Conservation (phyloP, 345 rosid species). For the Gynandropsis gynandra region DNA sequence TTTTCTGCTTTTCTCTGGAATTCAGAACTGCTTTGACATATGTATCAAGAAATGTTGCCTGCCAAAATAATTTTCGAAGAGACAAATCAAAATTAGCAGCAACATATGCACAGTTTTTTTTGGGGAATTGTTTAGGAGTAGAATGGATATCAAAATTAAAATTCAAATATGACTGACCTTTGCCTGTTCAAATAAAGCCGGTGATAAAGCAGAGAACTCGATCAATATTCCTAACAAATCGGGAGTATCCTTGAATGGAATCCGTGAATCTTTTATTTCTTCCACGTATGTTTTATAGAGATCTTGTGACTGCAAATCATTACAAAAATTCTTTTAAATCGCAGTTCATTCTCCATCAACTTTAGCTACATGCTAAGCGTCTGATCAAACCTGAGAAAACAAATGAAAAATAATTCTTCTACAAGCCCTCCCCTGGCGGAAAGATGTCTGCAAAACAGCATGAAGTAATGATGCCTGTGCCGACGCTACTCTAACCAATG, state of each 20-base stretch:
- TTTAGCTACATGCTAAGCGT: constrained; percentile 11
- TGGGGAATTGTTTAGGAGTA: not conserved
- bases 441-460: constrained; percentile 55
- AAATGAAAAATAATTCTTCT: constrained; percentile 53
- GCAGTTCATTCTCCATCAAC: not conserved
- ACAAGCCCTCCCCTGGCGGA: constrained; percentile 69
- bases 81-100: not conserved
- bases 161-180: constrained; percentile 41
- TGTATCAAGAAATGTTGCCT: constrained; percentile 57
- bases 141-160: constrained; percentile 3
- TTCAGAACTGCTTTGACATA: constrained; percentile 78
- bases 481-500: constrained; percentile 61
- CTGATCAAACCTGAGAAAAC: constrained; percentile 62
- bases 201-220: constrained; percentile 51
- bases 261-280: constrained; percentile 57
- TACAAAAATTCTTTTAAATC: not conserved
- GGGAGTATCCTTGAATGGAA: constrained; percentile 64
- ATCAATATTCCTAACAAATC: constrained; percentile 59
- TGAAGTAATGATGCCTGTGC: constrained; percentile 64
- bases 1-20: constrained; percentile 65
- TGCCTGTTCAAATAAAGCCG: constrained; percentile 47
- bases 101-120: not conserved
- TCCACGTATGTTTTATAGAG: constrained; percentile 51
- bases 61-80: constrained; percentile 17
- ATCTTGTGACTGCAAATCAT: constrained; percentile 53